phyloP scores from a whole-genome alignment of 352 stramenopile genomes.

The Phytophthora cactorum region DNA sequence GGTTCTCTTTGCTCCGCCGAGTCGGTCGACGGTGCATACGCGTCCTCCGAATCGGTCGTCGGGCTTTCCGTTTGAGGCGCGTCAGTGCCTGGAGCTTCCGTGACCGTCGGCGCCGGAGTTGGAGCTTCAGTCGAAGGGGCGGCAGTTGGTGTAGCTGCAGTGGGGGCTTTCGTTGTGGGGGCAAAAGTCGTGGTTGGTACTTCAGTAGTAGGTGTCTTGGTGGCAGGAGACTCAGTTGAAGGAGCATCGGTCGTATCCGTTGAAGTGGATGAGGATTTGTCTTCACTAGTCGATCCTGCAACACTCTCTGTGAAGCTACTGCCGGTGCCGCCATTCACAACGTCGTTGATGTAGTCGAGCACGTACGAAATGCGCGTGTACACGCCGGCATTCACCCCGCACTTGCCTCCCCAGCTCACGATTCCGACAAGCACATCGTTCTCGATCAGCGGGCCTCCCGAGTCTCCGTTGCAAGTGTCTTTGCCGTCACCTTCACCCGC shows the following conservation, averaged over 20 bases:
- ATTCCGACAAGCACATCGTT: slow-evolving; percentile 62
- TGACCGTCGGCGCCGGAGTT: not conserved
- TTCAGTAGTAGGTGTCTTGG: slow-evolving; percentile 11
- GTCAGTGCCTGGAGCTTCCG: slow-evolving; percentile 6
- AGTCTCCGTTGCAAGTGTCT: slow-evolving; percentile 76
- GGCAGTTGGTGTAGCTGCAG: slow-evolving; percentile 15
- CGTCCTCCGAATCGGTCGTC: slow-evolving; percentile 1
- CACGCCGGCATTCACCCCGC: slow-evolving; percentile 57
- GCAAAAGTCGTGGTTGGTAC: slow-evolving; percentile 1
- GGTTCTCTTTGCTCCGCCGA: slow-evolving; percentile 17
- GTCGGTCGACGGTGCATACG: slow-evolving; percentile 3
- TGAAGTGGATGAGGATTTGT: slow-evolving; percentile 12
- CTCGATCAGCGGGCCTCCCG: slow-evolving; percentile 60
- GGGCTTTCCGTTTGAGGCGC: slow-evolving; percentile 6
- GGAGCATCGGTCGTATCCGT: slow-evolving; percentile 13
- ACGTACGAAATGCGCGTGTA: slow-evolving; percentile 63
- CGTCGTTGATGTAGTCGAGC: slow-evolving; percentile 63
- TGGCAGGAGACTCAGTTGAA: slow-evolving; percentile 10
- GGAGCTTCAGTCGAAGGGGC: slow-evolving; percentile 14
- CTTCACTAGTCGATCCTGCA: slow-evolving; percentile 10
- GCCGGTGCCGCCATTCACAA: slow-evolving; percentile 37
- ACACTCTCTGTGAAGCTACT: slow-evolving; percentile 26
- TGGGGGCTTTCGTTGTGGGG: slow-evolving; percentile 16
- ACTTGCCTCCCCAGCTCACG: slow-evolving; percentile 73
- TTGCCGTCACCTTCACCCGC: slow-evolving; percentile 54